Evolutionary conservation across 306 rosid genomes (phyloP).

Genomic region (Hippophae gyantsensis): DNA sequence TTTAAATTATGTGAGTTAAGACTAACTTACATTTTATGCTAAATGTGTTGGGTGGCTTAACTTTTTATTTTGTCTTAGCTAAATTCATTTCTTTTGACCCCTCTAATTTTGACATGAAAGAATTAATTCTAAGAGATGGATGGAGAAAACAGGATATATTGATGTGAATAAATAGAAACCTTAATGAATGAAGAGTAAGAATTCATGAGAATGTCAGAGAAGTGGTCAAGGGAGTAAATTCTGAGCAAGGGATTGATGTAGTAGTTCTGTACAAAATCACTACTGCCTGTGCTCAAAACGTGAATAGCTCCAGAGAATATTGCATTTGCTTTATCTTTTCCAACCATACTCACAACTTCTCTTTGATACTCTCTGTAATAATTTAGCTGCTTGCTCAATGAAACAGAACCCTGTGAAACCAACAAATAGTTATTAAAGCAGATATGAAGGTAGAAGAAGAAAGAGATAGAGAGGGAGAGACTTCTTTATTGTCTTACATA

Average conservation of each 20-base stretch:
- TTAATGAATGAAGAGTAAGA: conserved; percentile 41
- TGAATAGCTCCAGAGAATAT: conserved; percentile 44
- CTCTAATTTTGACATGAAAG: too few species aligned
- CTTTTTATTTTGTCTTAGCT: too few species aligned
- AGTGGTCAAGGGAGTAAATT: conserved; percentile 32
- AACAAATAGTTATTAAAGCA: not conserved
- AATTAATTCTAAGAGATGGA: too few species aligned
- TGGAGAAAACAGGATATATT: too few species aligned
- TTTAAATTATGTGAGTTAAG: too few species aligned
- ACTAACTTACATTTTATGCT: too few species aligned
- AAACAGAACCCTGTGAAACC: conserved; percentile 32
- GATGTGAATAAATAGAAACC: conserved; percentile 19
- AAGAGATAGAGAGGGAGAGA: conserved; percentile 4
- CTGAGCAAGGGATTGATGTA: conserved; percentile 31
- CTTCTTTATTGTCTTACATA: conserved; percentile 27
- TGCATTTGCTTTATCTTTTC: conserved; percentile 32
- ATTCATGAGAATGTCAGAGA: conserved; percentile 36
- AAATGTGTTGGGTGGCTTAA: too few species aligned
- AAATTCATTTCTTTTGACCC: too few species aligned
- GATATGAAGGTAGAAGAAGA: not conserved
- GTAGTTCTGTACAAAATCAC: conserved; percentile 59
- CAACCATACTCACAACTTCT: conserved; percentile 37
- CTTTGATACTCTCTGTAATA: conserved; percentile 42
- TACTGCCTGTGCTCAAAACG: conserved; percentile 48
- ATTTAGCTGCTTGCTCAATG: conserved; percentile 42